Base-by-base conservation (phyloP, 73 alveolate genomes). In the Chromera velia region DNA sequence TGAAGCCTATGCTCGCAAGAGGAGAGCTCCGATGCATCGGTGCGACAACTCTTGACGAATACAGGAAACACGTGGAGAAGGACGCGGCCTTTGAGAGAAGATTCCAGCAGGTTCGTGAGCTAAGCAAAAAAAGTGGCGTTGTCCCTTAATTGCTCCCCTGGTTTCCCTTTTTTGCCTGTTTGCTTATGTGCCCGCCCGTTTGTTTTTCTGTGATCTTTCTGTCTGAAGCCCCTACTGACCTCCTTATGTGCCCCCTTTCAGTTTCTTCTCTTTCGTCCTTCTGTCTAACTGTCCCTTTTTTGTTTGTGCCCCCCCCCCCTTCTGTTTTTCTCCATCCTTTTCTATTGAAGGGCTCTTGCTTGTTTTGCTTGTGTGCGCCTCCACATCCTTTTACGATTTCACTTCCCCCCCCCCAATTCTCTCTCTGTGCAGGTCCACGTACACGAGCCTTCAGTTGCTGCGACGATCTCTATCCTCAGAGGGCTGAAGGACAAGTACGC, bases 1-100 rank as follows among this genome's bases (percentile, higher is more conserved):
- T 76, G 71, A 64, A 30, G 55, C 83, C 55, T 10, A 72, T 72
- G 83, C 34, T 76, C 75, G 83, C 83, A 7, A 75, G 83, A 17
- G 83, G 83, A 1, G 83, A 76, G 76, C 70, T 76, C 47, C 75
- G 83, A 0, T 76, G 83, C 32, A 76, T 76, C 34, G 83, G 83
- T 26, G 83, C 83, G 76, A 76, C 83, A 47, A 76, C 83, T 24
- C 29, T 76, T 70, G 83, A 76, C 45, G 83, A 76, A 28, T 72
- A 72, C 62, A 55, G 83, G 40, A 65, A 66, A 66, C 67, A 76
- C 83, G 67, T 76, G 31, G 83, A 76, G 65, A 76, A 76, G 34
- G 83, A 76, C 24, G 67, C 49, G 32, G 83, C 10, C 83, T 74
- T 30, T 65, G 79, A 72, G 79, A 64, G 47, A 27, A 7, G 47